Conservation (phyloP, 73 alveolate species). For the Uronychia binucleata region DNA sequence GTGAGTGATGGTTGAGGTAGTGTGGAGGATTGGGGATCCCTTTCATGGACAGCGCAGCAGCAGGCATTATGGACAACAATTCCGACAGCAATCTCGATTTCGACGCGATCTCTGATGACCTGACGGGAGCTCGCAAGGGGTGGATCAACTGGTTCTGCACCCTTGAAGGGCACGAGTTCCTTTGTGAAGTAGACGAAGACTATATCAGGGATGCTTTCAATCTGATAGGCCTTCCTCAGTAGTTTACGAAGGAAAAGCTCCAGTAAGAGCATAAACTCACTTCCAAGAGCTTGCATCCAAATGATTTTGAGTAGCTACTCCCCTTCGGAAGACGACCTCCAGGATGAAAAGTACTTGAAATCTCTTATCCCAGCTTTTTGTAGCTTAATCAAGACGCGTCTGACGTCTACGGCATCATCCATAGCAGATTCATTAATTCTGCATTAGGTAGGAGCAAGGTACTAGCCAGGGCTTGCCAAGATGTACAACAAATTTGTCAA, state of each 20-base stretch:
- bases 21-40: background rate
- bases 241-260: constrained; percentile 40
- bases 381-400: constrained; percentile 77
- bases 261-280: constrained; percentile 14
- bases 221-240: constrained; percentile 58
- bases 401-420: constrained; percentile 91
- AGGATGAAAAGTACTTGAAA: constrained; percentile 66
- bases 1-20: too few relatives aligned
- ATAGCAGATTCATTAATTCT: constrained; percentile 85
- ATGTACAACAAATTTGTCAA: constrained; percentile 81
- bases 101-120: background rate
- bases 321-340: constrained; percentile 91
- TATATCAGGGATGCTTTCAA: constrained; percentile 69
- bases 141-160: constrained; percentile 71
- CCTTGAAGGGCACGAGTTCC: constrained; percentile 71
- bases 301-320: constrained; percentile 82
- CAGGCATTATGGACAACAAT: background rate
- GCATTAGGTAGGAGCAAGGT: constrained; percentile 22
- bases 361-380: constrained; percentile 52
- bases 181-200: constrained; percentile 72
- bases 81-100: background rate
- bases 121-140: constrained; percentile 20
- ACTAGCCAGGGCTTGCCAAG: constrained; percentile 73
- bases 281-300: constrained; percentile 80
- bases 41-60: background rate